Conservation (phyloP, 208 protist genomes). For the Phytomonas francai region DNA sequence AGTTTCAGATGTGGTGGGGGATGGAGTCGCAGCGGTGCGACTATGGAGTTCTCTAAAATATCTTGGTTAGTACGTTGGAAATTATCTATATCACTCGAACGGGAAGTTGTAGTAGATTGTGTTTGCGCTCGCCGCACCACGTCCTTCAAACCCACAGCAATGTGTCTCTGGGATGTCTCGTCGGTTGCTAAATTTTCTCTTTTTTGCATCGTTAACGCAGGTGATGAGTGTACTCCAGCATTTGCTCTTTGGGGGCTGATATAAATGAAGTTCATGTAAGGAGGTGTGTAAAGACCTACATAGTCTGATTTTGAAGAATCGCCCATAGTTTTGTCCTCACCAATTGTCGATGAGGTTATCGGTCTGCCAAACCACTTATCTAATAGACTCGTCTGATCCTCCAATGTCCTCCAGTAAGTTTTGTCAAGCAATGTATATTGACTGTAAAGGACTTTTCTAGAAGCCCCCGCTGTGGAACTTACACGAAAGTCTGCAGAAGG, state of each 20-base stretch:
- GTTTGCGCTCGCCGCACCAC: not conserved
- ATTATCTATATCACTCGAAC: not conserved
- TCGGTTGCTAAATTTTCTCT: not conserved
- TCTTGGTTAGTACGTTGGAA: not conserved
- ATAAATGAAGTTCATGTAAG: not conserved
- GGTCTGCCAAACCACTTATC: constrained; percentile 1
- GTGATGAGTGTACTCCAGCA: not conserved
- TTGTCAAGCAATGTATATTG: not conserved
- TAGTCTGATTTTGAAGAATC: not conserved
- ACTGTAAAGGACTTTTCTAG: not conserved
- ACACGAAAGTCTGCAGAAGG: not conserved
- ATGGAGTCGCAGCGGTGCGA: not conserved
- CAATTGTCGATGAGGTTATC: not conserved
- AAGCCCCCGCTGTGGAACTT: not conserved
- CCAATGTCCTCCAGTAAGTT: not conserved
- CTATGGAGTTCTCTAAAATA: not conserved
- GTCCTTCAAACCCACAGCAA: not conserved
- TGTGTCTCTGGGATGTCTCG: not conserved
- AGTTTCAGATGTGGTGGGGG: not conserved
- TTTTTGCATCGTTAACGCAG: not conserved
- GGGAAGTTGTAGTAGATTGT: not conserved
- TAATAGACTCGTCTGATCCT: not conserved
- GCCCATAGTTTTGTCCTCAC: not conserved
- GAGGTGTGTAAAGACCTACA: not conserved
- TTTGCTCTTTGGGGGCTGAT: not conserved